phyloP scores from a whole-genome alignment of 2,329 filamentous ascomycete species.

The Cladosporium austrohemisphaericum region DNA sequence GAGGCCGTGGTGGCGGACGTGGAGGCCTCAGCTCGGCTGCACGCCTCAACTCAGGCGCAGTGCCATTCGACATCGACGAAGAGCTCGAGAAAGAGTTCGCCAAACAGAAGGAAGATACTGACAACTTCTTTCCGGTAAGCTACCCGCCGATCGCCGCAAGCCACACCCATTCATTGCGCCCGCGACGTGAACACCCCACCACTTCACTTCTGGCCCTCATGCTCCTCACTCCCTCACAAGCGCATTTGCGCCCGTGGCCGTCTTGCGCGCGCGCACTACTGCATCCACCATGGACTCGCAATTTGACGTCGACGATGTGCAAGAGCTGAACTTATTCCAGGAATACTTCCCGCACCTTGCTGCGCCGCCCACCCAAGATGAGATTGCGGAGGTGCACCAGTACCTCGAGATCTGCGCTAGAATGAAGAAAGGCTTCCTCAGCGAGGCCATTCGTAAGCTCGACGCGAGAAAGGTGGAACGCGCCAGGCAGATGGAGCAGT shows the following conservation, averaged over 20 bases:
- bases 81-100: slow-evolving; percentile 14
- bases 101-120: slow-evolving; percentile 10
- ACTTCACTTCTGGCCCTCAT: too few species aligned
- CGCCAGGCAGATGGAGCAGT: slow-evolving; percentile 8
- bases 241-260: background rate
- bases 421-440: slow-evolving; percentile 12
- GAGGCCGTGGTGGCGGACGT: slow-evolving; percentile 8
- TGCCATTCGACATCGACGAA: slow-evolving; percentile 14
- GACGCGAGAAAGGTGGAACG: slow-evolving; percentile 8
- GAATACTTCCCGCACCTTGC: slow-evolving; percentile 15
- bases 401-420: slow-evolving; percentile 9
- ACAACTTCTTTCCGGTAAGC: slow-evolving; percentile 15
- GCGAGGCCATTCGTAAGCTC: slow-evolving; percentile 8
- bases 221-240: background rate
- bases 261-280: slow-evolving; percentile 11
- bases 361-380: slow-evolving; percentile 6
- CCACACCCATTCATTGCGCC: background rate
- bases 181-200: background rate
- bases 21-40: slow-evolving; percentile 14
- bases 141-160: background rate
- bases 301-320: slow-evolving; percentile 11
- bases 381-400: slow-evolving; percentile 4
- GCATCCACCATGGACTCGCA: slow-evolving; percentile 5
- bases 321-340: slow-evolving; percentile 15
- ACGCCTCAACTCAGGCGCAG: slow-evolving; percentile 7